Percentiles rank a stretch among this genome's conserved stretches.
Evolutionary conservation across 2,329 filamentous ascomycete genomes (phyloP).

Genomic region (Daldinia eschscholtzii): DNA sequence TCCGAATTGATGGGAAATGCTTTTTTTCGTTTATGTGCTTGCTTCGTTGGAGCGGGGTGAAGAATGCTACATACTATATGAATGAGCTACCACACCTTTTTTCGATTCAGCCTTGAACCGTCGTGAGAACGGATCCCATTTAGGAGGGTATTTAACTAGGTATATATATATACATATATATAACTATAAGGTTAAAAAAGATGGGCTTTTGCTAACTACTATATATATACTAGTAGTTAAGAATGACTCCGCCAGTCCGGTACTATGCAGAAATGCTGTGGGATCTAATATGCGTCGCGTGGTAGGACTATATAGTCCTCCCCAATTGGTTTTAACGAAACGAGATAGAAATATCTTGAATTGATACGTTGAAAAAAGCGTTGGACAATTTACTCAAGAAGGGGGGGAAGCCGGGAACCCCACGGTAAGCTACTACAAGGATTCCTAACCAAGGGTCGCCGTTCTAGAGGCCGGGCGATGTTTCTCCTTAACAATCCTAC

Average conservation of each 20-base stretch:
- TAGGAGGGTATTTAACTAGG: background rate
- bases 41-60: slow-evolving; percentile 32
- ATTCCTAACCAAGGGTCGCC: background rate
- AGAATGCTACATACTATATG: slow-evolving; percentile 42
- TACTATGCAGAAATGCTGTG: slow-evolving; percentile 27
- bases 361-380: slow-evolving; percentile 18
- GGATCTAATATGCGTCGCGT: slow-evolving; percentile 31
- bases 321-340: background rate
- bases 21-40: slow-evolving; percentile 37
- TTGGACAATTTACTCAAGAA: slow-evolving; percentile 29
- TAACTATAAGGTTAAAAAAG: slow-evolving; percentile 8
- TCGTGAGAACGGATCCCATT: slow-evolving; percentile 22
- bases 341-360: background rate
- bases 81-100: slow-evolving; percentile 40
- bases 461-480: slow-evolving; percentile 7
- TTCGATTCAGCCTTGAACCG: slow-evolving; percentile 36
- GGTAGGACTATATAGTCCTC: slow-evolving; percentile 26
- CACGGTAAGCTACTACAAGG: slow-evolving; percentile 4
- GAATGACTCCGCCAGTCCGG: slow-evolving; percentile 20
- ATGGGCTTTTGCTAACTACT: slow-evolving; percentile 2
- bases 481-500: slow-evolving; percentile 33
- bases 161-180: background rate
- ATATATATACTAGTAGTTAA: background rate
- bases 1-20: slow-evolving; percentile 37
- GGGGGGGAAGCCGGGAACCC: background rate